Percentiles rank a stretch among this genome's conserved stretches.
These are phyloP conservation scores for Ascocoryne sarcoides DNA, from an alignment of 2,329 filamentous ascomycete genomes.

Conservation along the genomic window DNA sequence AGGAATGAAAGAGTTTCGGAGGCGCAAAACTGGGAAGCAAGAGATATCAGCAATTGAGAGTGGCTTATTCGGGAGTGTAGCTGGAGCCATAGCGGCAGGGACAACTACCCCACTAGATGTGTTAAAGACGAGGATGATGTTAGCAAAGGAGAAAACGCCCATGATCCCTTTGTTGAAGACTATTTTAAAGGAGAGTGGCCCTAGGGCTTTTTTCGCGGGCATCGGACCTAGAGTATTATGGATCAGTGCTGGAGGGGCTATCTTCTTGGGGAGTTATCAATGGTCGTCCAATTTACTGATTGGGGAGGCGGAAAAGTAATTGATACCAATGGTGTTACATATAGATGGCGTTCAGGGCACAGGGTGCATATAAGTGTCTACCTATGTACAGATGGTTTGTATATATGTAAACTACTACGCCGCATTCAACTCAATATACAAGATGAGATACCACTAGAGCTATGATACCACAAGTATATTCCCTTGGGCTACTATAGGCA, in stretches of 20 bases:
- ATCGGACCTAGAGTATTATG: constrained; percentile 79
- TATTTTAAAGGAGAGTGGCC: constrained; percentile 57
- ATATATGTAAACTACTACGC: no score
- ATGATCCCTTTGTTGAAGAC: constrained; percentile 50
- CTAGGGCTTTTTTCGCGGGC: constrained; percentile 64
- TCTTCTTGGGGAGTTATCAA: constrained; percentile 91
- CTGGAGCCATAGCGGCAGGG: constrained; percentile 78
- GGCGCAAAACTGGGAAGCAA: constrained; percentile 32
- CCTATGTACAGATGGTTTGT: no score
- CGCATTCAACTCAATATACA: no score
- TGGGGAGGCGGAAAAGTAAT: constrained; percentile 7
- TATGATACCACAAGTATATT: no score
- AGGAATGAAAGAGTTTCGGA: constrained; percentile 68
- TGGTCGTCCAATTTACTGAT: constrained; percentile 68
- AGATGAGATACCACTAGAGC: no score
- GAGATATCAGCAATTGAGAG: constrained; percentile 67
- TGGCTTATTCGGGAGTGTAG: constrained; percentile 73
- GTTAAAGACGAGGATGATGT: constrained; percentile 93
- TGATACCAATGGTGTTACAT: constrained; percentile 9
- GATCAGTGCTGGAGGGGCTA: constrained; percentile 90
- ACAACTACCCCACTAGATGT: constrained; percentile 92
- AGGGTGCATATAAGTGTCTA: no score
- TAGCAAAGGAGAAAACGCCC: constrained; percentile 60
- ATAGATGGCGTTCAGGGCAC: constrained; percentile 14
- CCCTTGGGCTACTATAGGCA: no score